A percentile compares a stretch with the other conserved stretches of the same genome.
Conservation (phyloP, 208 protist genomes). For the Angomonas ambiguus region DNA sequence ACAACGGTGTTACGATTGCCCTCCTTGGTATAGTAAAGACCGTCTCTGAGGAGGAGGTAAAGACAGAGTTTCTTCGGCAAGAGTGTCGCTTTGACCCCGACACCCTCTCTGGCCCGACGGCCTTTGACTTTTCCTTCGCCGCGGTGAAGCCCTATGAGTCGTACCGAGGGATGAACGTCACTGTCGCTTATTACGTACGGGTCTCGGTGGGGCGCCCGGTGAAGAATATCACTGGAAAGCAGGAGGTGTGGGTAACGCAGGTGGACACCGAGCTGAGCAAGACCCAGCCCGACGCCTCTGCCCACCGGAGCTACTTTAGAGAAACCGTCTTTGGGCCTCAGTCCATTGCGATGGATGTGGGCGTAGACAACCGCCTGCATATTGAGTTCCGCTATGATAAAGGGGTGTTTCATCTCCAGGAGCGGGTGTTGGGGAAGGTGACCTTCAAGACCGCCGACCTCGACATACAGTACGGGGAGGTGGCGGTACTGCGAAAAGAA, state of each 20-base stretch:
- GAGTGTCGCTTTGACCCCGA: constrained; percentile 70
- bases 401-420: constrained; percentile 65
- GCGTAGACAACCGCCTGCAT: constrained; percentile 81
- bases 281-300: constrained; percentile 44
- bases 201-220: constrained; percentile 58
- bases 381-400: constrained; percentile 91
- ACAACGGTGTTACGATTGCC: constrained; percentile 71
- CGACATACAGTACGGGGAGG: constrained; percentile 72
- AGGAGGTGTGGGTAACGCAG: constrained; percentile 74
- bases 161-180: constrained; percentile 66
- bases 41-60: constrained; percentile 15
- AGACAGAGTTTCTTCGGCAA: constrained; percentile 51
- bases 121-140: constrained; percentile 71
- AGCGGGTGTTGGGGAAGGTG: constrained; percentile 77
- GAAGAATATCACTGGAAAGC: constrained; percentile 49
- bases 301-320: constrained; percentile 62
- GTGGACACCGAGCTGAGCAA: constrained; percentile 47
- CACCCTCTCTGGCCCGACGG: constrained; percentile 32
- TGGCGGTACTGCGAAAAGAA: constrained; percentile 78
- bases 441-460: constrained; percentile 74
- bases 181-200: constrained; percentile 64
- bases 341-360: constrained; percentile 80
- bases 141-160: constrained; percentile 79
- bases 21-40: constrained; percentile 51
- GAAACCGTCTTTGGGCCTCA: constrained; percentile 63